Percentiles rank a stretch among this genome's conserved stretches.
Conservation (phyloP, 2,329 filamentous ascomycete genomes). For the Drechslera avenae region DNA sequence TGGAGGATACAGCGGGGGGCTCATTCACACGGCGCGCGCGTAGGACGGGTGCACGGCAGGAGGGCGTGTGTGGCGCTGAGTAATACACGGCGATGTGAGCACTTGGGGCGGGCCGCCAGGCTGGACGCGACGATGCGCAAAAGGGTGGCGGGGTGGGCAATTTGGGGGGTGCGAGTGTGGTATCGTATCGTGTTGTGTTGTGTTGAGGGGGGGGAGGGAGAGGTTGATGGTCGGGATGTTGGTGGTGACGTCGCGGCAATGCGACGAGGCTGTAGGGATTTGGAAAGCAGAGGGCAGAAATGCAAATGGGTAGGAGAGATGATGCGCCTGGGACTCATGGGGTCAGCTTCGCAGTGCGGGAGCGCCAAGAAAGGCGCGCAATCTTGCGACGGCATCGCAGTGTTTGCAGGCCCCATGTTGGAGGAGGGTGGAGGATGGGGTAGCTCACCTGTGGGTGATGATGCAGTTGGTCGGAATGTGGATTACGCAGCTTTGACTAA, state of each 20-base stretch:
- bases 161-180: neutral
- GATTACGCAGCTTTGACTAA: conserved; percentile 32
- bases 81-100: conserved; percentile 8
- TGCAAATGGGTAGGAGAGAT: conserved; percentile 10
- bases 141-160: neutral
- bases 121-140: neutral
- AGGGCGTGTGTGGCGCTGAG: conserved; percentile 12
- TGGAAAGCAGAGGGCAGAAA: neutral
- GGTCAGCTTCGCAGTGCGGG: conserved; percentile 17
- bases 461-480: conserved; percentile 24
- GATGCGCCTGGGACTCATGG: conserved; percentile 3
- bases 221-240: neutral
- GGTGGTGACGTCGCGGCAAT: conserved; percentile 20
- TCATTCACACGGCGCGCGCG: conserved; percentile 26
- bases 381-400: conserved; percentile 12
- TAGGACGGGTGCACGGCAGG: conserved; percentile 3
- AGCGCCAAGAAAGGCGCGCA: conserved; percentile 15
- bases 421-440: conserved; percentile 4
- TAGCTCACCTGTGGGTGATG: conserved; percentile 28
- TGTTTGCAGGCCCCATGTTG: conserved; percentile 12
- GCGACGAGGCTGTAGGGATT: conserved; percentile 1
- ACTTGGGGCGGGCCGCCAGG: neutral
- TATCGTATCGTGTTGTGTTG: neutral
- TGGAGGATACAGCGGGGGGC: conserved; percentile 40
- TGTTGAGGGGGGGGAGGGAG: too few relatives aligned